These are phyloP conservation scores for Luffa acutangula DNA, from an alignment of 306 rosid genomes.

Conservation along the genomic window DNA sequence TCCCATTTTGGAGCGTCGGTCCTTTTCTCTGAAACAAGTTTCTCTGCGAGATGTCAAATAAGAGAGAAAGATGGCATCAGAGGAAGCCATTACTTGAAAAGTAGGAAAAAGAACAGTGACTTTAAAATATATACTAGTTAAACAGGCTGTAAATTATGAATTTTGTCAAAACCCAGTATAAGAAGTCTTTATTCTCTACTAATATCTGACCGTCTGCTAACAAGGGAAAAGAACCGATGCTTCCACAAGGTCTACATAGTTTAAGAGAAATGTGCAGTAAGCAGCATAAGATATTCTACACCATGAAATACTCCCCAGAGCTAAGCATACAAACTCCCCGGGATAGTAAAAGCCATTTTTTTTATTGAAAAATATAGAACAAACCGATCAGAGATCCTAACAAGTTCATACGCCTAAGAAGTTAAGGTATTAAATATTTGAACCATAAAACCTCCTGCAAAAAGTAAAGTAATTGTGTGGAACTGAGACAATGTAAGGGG, in stretches of 20 bases:
- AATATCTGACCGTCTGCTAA: neutral
- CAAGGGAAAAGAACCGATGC: neutral
- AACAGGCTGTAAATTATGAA: neutral
- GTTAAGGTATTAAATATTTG: neutral
- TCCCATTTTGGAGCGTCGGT: constrained; percentile 49
- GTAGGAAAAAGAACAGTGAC: neutral
- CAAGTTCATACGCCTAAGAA: neutral
- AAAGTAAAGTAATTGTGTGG: neutral
- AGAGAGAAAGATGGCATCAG: neutral
- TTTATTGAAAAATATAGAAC: neutral
- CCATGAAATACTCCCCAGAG: neutral
- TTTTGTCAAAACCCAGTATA: neutral
- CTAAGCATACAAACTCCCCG: neutral
- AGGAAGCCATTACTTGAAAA: neutral
- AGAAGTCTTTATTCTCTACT: neutral
- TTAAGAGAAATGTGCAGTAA: neutral
- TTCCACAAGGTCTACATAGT: neutral
- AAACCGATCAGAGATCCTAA: neutral
- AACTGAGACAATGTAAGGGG: neutral
- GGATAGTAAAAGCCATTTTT: neutral
- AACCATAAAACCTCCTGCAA: neutral
- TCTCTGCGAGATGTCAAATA: constrained; percentile 33
- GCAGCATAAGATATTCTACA: neutral
- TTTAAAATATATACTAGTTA: neutral
- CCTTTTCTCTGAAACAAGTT: constrained; percentile 41